Evolutionary conservation across 139 green algal species (phyloP), one percentile per base, ranked within the genome.

Genomic region (Deuterostichococcus epilithicus): DNA sequence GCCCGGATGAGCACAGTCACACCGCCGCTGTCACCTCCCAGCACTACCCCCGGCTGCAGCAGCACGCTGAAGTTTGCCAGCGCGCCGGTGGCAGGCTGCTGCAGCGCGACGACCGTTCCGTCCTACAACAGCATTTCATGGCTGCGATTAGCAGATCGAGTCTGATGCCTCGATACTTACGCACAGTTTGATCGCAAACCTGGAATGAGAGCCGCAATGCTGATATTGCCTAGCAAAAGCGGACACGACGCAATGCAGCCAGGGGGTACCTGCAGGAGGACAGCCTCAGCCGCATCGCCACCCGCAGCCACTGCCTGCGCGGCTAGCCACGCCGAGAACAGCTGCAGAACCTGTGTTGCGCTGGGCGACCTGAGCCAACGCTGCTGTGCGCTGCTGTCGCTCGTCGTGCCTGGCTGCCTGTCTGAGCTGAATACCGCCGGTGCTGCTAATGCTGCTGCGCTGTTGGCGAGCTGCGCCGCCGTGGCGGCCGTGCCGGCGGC

Each of bases 251-350:
- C n/a, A n/a, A n/a, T n/a, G n/a, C n/a, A n/a, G n/a, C n/a, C n/a
- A n/a, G n/a, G n/a, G n/a, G 42, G 8, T 52, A 63, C 52, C 52
- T 63, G 52, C 10, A 63, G 13, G 10, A 63, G 52, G 8, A 28
- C 18, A 5, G 52, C 18, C 18, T 20, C 20, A 28, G 3, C 52
- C 20, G 10, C 18, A 20, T 20, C 52, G 52, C 52, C 28, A 23
- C 33, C 26, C 37, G 33, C 32, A 20, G 36, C 26, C 1, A 13
- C 28, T 30, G 76, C 58, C 70, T 81, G 76, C 25, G 76, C 69
- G 34, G 35, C 52, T 28, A 81, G 70, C 76, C 76, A 81, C 5
- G 69, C 52, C 3, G 69, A 69, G 30, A 81, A 34, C 47, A 81
- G 22, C 36, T 26, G 28, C 28, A 37, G 47, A 59, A 77, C 39